Evolutionary conservation across 1,139 yeast species (phyloP), one percentile per base, ranked within the genome.

Genomic region (Protomyces lactucae-debilis): DNA sequence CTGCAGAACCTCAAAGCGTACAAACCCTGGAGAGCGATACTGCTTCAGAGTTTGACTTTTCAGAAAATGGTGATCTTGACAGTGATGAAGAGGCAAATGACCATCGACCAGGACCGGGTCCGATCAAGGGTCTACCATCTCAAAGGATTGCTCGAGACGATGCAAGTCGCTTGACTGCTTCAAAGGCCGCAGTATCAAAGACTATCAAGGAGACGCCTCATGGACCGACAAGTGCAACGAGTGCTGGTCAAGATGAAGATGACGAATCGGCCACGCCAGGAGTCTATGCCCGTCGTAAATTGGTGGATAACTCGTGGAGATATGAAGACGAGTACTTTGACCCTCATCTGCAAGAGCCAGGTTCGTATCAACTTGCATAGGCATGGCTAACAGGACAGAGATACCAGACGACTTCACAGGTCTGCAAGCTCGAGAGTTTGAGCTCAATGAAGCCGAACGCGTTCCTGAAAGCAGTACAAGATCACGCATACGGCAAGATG

Each of bases 291-390:
- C 56, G 63, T 14, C 53, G 63, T 25, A 59, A 59, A 39, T 16
- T 59, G 14, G 57, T 59, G 39, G 63, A 59, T 57, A 59, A 59
- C 21, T 59, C 63, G 36, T 59, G 57, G 23, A 23, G 63, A 28
- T 59, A 59, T 35, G 63, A 59, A n/a, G 63, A 59, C 25, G 45
- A 55, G 21, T 48, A 40, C 18, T 45, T 59, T 37, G 63, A 59
- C 54, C 63, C 63, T 25, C 45, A 59, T 23, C 36, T 59, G 32
- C 43, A 28, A 21, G n/a, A 40, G 5, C 57, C 53, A n/a, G 63
- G 57, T 37, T n/a, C n/a, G 43, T 10, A 8, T 5, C 8, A 9
- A 40, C 21, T 40, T 9, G 21, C 37, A 18, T 35, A 28, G 32
- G 32, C 32, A 6, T 28, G 32, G 32, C 32, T 28, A 28, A 28